Evolutionary conservation across 306 rosid species (phyloP).

Genomic region (Sicyos edulis): DNA sequence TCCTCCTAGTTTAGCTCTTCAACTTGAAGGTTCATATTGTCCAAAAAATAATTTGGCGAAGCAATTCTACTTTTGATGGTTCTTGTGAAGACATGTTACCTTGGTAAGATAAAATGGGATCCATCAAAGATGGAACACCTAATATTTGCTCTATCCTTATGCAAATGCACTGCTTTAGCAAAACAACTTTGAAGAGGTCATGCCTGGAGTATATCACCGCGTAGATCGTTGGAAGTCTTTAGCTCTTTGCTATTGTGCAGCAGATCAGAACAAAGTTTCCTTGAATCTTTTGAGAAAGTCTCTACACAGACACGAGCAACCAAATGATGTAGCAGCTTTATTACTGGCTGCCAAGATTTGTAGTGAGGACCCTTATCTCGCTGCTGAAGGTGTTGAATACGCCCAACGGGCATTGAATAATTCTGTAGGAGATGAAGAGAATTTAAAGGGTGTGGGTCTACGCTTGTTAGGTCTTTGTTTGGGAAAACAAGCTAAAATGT

Average conservation of each 20-base stretch:
- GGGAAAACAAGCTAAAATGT: constrained; percentile 63
- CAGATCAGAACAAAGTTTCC: constrained; percentile 58
- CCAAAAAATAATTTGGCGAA: constrained; percentile 92
- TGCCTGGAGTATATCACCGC: constrained; percentile 85
- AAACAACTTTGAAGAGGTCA: constrained; percentile 69
- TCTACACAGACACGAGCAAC: constrained; percentile 78
- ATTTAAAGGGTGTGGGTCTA: constrained; percentile 70
- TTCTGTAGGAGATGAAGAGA: constrained; percentile 48
- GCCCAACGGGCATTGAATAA: constrained; percentile 56
- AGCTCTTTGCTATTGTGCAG: constrained; percentile 75
- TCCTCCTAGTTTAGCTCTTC: constrained; percentile 76
- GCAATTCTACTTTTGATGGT: constrained; percentile 82
- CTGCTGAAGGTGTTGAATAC: constrained; percentile 70
- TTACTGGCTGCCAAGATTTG: constrained; percentile 79
- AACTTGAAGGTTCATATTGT: constrained; percentile 66
- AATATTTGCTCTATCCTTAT: constrained; percentile 70
- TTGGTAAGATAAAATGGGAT: constrained; percentile 78
- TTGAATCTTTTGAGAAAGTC: constrained; percentile 73
- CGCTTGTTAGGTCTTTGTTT: constrained; percentile 77
- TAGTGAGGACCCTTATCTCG: constrained; percentile 61
- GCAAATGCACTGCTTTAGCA: constrained; percentile 66
- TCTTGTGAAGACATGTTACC: constrained; percentile 52
- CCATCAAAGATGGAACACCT: constrained; percentile 88
- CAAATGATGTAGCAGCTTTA: constrained; percentile 60
- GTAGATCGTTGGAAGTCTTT: constrained; percentile 81